phyloP scores from a whole-genome alignment of 371 early-diverging fungal species.

The Coemansia sp. region DNA sequence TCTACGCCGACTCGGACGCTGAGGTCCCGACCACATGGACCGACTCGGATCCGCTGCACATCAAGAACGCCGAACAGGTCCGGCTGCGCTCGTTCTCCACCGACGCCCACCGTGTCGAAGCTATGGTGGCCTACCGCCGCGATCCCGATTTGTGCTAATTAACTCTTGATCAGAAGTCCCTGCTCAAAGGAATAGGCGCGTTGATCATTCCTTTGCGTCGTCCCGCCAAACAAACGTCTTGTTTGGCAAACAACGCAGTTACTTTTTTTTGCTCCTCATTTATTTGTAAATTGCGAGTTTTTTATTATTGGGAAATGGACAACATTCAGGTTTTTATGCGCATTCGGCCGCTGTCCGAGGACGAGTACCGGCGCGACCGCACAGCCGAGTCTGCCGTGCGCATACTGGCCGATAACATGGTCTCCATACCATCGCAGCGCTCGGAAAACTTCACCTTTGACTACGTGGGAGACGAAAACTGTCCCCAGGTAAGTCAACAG shows the following conservation, averaged over 20 bases:
- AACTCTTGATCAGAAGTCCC: no score
- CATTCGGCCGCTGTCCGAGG: conserved; percentile 52
- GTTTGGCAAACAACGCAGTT: no score
- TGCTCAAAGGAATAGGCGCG: no score
- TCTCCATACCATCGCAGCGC: conserved; percentile 49
- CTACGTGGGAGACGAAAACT: conserved; percentile 55
- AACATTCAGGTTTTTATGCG: conserved; percentile 54
- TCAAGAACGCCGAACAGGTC: conserved; percentile 84
- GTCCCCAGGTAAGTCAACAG: conserved; percentile 23
- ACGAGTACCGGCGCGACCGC: conserved; percentile 45
- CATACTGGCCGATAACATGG: conserved; percentile 39
- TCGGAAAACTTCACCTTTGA: conserved; percentile 60
- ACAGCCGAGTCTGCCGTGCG: conserved; percentile 42
- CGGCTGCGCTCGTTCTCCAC: conserved; percentile 78
- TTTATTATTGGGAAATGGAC: conserved; percentile 35
- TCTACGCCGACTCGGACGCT: conserved; percentile 82
- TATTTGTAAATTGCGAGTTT: conserved; percentile 2
- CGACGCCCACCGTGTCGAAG: conserved; percentile 75
- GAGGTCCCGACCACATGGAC: conserved; percentile 86
- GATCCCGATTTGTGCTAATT: conserved; percentile 48
- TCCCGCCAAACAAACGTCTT: neutral
- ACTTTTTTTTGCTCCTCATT: no score
- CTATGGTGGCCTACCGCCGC: conserved; percentile 78
- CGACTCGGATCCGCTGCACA: conserved; percentile 74
- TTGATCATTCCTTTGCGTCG: no score